Conservation (phyloP, 345 rosid genomes). For the Combretum micranthum region DNA sequence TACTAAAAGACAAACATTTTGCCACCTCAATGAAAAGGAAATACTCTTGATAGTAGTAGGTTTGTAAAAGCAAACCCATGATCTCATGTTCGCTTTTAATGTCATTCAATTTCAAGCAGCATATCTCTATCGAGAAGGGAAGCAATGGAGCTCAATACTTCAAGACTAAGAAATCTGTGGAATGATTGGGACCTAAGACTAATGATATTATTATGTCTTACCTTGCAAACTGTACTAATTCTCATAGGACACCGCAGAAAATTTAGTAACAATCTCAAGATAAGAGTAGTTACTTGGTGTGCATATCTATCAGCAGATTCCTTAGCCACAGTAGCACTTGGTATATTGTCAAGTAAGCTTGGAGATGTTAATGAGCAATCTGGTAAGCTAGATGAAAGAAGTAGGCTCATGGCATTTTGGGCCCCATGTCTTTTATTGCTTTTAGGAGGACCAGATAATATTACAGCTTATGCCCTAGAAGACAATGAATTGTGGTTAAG, state of each 20-base stretch:
- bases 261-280: not conserved
- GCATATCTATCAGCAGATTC: conserved; percentile 23
- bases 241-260: conserved; percentile 9
- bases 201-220: conserved; percentile 12
- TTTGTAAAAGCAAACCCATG: too few relatives aligned
- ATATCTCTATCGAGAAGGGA: too few relatives aligned
- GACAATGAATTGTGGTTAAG: conserved; percentile 28
- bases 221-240: conserved; percentile 14
- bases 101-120: too few relatives aligned
- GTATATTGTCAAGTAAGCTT: conserved; percentile 16
- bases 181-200: conserved; percentile 21
- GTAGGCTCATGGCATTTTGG: conserved; percentile 18
- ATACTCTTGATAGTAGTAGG: not conserved
- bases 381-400: not conserved
- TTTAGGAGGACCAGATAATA: conserved; percentile 22
- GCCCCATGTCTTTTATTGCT: conserved; percentile 28
- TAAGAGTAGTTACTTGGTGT: conserved; percentile 10
- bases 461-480: too few relatives aligned
- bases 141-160: not conserved
- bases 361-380: not conserved
- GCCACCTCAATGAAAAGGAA: too few relatives aligned
- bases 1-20: too few relatives aligned
- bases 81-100: too few relatives aligned
- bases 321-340: conserved; percentile 15
- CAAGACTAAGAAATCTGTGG: not conserved